Evolutionary conservation across 495 filamentous ascomycete species (phyloP).

Genomic region (Diplogelasinospora grovesii): DNA sequence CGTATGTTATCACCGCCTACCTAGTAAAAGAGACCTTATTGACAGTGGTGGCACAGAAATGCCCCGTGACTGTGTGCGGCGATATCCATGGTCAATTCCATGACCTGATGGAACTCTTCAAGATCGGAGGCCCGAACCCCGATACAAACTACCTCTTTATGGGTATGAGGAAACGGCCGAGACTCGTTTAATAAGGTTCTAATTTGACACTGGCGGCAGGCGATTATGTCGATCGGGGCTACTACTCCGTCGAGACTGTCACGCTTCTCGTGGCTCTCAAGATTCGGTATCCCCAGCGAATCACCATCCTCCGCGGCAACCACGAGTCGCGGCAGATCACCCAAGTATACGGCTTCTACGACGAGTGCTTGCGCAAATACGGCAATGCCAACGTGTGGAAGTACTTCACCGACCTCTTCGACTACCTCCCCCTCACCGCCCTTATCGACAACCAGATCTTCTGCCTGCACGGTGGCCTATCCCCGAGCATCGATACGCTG

Average conservation of each 20-base stretch:
- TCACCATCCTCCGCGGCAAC: slow-evolving; percentile 94
- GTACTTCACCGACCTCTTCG: slow-evolving; percentile 98
- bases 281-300: slow-evolving; percentile 92
- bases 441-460: slow-evolving; percentile 99
- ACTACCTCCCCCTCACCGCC: slow-evolving; percentile 95
- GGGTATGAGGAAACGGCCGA: slow-evolving; percentile 48
- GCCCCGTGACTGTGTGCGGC: slow-evolving; percentile 86
- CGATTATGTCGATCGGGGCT: slow-evolving; percentile 94
- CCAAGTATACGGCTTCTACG: slow-evolving; percentile 96
- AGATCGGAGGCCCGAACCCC: slow-evolving; percentile 84
- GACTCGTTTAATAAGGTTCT: slow-evolving; percentile 9
- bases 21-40: slow-evolving; percentile 10
- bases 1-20: slow-evolving; percentile 50
- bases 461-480: slow-evolving; percentile 95
- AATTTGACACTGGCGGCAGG: slow-evolving; percentile 41
- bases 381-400: slow-evolving; percentile 99
- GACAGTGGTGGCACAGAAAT: slow-evolving; percentile 60
- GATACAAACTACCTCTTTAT: slow-evolving; percentile 96
- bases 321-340: slow-evolving; percentile 97
- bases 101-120: slow-evolving; percentile 91
- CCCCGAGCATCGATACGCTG: slow-evolving; percentile 93
- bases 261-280: slow-evolving; percentile 91
- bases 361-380: slow-evolving; percentile 95
- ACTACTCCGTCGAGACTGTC: slow-evolving; percentile 95
- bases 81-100: slow-evolving; percentile 94